Percentiles rank a stretch among this genome's conserved stretches.
These are phyloP conservation scores for Ammopiptanthus mongolicus DNA, from an alignment of 306 rosid genomes.

Conservation along the genomic window DNA sequence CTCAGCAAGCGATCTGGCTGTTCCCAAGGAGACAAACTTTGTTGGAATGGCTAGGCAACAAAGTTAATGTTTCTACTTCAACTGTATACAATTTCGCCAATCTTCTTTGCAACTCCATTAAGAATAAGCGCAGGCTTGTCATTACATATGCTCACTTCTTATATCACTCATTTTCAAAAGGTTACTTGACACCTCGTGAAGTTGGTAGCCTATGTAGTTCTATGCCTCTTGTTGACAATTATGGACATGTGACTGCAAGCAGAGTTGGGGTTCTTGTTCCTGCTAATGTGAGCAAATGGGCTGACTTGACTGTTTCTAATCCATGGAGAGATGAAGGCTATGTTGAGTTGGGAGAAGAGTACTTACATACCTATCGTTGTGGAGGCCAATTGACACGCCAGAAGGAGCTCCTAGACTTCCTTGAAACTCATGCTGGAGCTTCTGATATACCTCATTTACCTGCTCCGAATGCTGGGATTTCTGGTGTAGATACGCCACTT, in stretches of 20 bases:
- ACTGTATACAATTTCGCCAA: slow-evolving; percentile 16
- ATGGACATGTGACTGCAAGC: slow-evolving; percentile 1
- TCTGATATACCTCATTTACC: slow-evolving; percentile 40
- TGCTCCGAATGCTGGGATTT: slow-evolving; percentile 37
- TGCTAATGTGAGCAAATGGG: slow-evolving; percentile 51
- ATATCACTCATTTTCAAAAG: slow-evolving; percentile 11
- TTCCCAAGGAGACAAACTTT: slow-evolving; percentile 5
- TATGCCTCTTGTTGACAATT: slow-evolving; percentile 45
- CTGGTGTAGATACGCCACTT: slow-evolving; percentile 31
- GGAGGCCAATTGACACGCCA: slow-evolving; percentile 17
- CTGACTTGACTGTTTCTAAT: slow-evolving; percentile 34
- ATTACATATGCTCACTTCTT: slow-evolving; percentile 37
- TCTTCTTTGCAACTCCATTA: not conserved
- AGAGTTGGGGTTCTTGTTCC: slow-evolving; percentile 39
- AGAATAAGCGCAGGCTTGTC: not conserved
- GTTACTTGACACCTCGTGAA: not conserved
- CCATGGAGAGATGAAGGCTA: slow-evolving; percentile 38
- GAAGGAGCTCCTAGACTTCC: slow-evolving; percentile 23
- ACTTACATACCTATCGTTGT: slow-evolving; percentile 3
- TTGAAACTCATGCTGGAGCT: slow-evolving; percentile 26
- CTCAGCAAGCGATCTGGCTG: slow-evolving; percentile 37
- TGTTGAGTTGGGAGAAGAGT: slow-evolving; percentile 40
- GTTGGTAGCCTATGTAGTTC: not conserved
- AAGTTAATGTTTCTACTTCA: slow-evolving; percentile 13
- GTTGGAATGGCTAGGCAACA: slow-evolving; percentile 38